Evolutionary conservation across 495 filamentous ascomycete species (phyloP), one percentile per base, ranked within the genome.

Genomic region (Darksidea phi): DNA sequence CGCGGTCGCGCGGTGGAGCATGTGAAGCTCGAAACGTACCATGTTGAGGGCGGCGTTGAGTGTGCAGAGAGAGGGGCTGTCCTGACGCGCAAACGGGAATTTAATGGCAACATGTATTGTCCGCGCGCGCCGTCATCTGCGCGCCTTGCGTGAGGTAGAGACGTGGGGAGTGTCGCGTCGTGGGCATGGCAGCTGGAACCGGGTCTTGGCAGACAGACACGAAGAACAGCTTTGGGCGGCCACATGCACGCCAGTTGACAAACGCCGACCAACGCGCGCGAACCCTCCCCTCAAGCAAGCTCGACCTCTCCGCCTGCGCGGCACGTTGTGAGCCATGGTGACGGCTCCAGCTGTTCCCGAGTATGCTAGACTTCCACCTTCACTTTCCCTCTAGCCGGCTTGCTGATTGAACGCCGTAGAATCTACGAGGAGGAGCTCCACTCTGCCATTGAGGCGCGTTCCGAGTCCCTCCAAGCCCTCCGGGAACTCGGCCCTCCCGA

Each of bases 401-500:
- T 43, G 48, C 61, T 64, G 41, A 68, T 42, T 20, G 10, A 32
- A 54, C 75, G 60, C 23, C 38, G 49, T 23, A 97, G 94, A 73
- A 86, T 99, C 63, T 89, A 90, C 61, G 94, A 97, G 74, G 89
- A 96, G 70, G 84, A 93, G 43, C 79, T 94, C 37, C 88, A 88
- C 69, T 87, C 95, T 63, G 90, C 91, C 38, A 86, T 96, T 70
- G 90, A 93, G 73, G 84, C 90, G 67, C 88, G 94, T 68, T 90
- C 92, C 68, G 94, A 97, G 64, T 84, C 88, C 8, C 80, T 98
- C 18, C 82, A 86, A 69, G 80, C 84, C 28, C 79, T 97, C 58
- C 86, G 94, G 65, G 94, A 98, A 80, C 81, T 97, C 57, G 94
- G 94, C 26, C 95, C 94, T 7, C 94, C 94, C 26, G 94, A 98